Evolutionary conservation across 768 basidiomycete genomes (phyloP).

Genomic region (Filobasidium wieringae): DNA sequence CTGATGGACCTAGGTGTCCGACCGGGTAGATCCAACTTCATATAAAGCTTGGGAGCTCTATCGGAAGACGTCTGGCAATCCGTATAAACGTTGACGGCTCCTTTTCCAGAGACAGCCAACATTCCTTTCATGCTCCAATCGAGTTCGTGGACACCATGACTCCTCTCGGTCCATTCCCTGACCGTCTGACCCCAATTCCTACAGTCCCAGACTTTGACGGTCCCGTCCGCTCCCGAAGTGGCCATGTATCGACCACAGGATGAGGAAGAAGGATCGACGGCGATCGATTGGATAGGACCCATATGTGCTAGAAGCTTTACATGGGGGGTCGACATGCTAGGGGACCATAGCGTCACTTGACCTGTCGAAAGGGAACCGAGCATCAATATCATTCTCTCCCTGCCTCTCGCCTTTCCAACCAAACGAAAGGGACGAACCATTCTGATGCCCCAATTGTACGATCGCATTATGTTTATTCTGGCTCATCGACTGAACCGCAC

Average conservation of each 20-base stretch:
- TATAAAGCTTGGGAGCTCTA: conserved; percentile 54
- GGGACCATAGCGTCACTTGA: conserved; percentile 91
- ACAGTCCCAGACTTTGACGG: conserved; percentile 92
- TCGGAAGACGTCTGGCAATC: conserved; percentile 44
- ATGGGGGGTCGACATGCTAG: conserved; percentile 79
- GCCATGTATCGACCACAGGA: conserved; percentile 82
- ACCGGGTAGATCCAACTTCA: conserved; percentile 73
- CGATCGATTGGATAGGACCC: conserved; percentile 68
- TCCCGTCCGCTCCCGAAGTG: conserved; percentile 74
- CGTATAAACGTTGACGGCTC: conserved; percentile 70
- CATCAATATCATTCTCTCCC: neutral
- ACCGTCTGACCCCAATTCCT: conserved; percentile 87
- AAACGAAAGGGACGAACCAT: conserved; percentile 45
- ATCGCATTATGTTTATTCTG: conserved; percentile 91
- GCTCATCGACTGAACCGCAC: conserved; percentile 68
- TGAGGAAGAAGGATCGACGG: conserved; percentile 59
- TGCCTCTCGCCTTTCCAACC: neutral
- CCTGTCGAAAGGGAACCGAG: conserved; percentile 12
- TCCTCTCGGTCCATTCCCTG: conserved; percentile 55
- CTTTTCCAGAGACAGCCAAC: conserved; percentile 68
- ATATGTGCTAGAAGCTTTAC: conserved; percentile 84
- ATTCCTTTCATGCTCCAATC: conserved; percentile 80
- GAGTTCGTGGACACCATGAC: conserved; percentile 48
- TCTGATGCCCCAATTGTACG: conserved; percentile 85
- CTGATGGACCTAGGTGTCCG: conserved; percentile 61